Evolutionary conservation across 805 yeast genomes (phyloP), one percentile per base, ranked within the genome.

Genomic region (Sugiyamaella lignohabitans): DNA sequence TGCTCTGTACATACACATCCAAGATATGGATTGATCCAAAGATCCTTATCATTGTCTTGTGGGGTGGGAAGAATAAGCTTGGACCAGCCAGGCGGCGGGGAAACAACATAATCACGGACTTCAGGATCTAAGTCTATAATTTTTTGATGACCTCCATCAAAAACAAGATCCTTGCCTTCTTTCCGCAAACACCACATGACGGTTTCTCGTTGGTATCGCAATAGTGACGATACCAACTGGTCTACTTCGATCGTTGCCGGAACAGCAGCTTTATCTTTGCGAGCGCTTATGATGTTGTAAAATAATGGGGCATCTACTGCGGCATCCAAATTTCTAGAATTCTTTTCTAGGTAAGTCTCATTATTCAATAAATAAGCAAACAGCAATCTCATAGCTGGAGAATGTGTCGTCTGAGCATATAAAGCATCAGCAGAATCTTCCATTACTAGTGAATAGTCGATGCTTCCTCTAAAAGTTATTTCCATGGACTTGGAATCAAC

Each of bases 121-220:
- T 49, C 40, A 14, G 45, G 45, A 30, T 55, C 59, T 4, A 59
- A 36, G 18, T 53, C 59, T 2, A 40, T 51, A 1, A 66, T 51
- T 3, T 22, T 18, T 14, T 27, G 22, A 10, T 20, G 32, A 29
- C 5, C 43, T 3, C n/a, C 22, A 3, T 40, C 51, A 14, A 42
- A 34, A 1, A 8, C 32, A 11, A 61, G 37, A 2, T 52, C 50
- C 43, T 55, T 64, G 11, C 72, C 69, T 48, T 68, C 73, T 30
- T 56, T 48, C 1, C 54, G 46, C n/a, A 68, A 47, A 8, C 61
- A 54, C 72, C 72, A 68, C 11, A 55, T 40, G 2, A 68, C 65
- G 1, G 72, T 55, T 23, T 64, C 66, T 29, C 59, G 42, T 49
- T 68, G 73, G 42, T 56, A 66, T 4, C 62, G 59, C 14, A 65